Percentiles rank a stretch among this genome's conserved stretches.
Evolutionary conservation across 129 eudicot genomes (phyloP).

Genomic region (Artemisia annua): DNA sequence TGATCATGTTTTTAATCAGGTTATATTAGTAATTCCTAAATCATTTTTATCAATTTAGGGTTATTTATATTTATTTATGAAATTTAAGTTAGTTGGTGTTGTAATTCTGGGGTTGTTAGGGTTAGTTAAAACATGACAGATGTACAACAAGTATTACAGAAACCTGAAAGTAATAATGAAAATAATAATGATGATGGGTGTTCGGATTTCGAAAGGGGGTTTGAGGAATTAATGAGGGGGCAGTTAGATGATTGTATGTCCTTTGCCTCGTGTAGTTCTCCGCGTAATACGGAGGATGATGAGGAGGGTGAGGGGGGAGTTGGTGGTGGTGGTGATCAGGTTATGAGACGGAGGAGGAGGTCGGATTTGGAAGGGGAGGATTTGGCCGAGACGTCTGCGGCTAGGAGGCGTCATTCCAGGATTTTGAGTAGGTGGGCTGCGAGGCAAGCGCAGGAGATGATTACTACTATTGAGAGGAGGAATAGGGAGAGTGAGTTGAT

Average conservation of each 20-base stretch:
- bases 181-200: constrained; percentile 32
- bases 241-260: constrained; percentile 94
- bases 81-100: background rate
- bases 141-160: constrained; percentile 70
- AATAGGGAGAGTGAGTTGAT: constrained; percentile 90
- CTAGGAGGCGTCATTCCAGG: constrained; percentile 86
- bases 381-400: constrained; percentile 93
- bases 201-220: constrained; percentile 71
- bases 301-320: constrained; percentile 52
- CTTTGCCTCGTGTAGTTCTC: constrained; percentile 81
- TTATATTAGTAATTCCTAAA: constrained; percentile 11
- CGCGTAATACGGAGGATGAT: constrained; percentile 71
- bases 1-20: constrained; percentile 31
- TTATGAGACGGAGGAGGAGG: constrained; percentile 86
- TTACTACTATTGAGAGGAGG: constrained; percentile 93
- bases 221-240: constrained; percentile 88
- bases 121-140: constrained; percentile 61
- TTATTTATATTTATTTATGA: background rate
- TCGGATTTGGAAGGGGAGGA: constrained; percentile 98
- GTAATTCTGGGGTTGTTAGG: constrained; percentile 21
- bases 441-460: constrained; percentile 93
- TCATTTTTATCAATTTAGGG: constrained; percentile 33
- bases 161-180: constrained; percentile 60
- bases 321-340: constrained; percentile 55
- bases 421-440: constrained; percentile 95